Evolutionary conservation across 2,329 filamentous ascomycete species (phyloP).

Genomic region (Tolypocladium paradoxum): DNA sequence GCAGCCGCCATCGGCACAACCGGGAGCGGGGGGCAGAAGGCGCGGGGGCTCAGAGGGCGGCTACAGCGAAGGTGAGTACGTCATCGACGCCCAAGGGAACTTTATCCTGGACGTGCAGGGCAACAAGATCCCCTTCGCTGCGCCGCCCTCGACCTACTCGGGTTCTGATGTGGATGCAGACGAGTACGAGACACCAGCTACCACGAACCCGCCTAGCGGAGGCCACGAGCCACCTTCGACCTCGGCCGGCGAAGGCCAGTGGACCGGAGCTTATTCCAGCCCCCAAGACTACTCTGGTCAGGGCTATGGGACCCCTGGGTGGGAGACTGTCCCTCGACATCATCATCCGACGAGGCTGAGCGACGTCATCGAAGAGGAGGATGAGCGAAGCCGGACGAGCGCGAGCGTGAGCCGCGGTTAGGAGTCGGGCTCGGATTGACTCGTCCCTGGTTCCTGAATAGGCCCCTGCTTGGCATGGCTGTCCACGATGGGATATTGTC

Average conservation of each 20-base stretch:
- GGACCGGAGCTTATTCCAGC: conserved; percentile 30
- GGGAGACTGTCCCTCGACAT: conserved; percentile 69
- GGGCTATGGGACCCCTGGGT: conserved; percentile 56
- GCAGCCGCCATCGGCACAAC: conserved; percentile 9
- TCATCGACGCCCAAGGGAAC: conserved; percentile 49
- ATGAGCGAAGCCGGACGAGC: conserved; percentile 68
- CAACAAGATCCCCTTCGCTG: conserved; percentile 44
- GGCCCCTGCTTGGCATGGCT: too few species aligned
- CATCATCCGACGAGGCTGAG: conserved; percentile 83
- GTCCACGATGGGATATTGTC: background rate
- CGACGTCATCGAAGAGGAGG: conserved; percentile 79
- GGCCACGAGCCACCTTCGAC: conserved; percentile 20
- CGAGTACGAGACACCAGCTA: conserved; percentile 45
- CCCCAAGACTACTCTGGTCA: conserved; percentile 54
- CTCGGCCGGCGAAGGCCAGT: conserved; percentile 22
- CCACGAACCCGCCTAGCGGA: conserved; percentile 27
- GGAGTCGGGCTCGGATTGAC: conserved; percentile 9
- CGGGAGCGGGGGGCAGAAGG: conserved; percentile 9
- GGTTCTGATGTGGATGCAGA: conserved; percentile 43
- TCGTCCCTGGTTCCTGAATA: background rate
- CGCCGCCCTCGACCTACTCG: conserved; percentile 30
- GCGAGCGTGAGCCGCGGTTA: conserved; percentile 47
- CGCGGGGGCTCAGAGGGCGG: conserved; percentile 43
- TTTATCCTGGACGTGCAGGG: conserved; percentile 52
- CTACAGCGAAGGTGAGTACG: conserved; percentile 63